Conservation (phyloP, 192 early-diverging fungal genomes). For the Linnemannia elongata region DNA sequence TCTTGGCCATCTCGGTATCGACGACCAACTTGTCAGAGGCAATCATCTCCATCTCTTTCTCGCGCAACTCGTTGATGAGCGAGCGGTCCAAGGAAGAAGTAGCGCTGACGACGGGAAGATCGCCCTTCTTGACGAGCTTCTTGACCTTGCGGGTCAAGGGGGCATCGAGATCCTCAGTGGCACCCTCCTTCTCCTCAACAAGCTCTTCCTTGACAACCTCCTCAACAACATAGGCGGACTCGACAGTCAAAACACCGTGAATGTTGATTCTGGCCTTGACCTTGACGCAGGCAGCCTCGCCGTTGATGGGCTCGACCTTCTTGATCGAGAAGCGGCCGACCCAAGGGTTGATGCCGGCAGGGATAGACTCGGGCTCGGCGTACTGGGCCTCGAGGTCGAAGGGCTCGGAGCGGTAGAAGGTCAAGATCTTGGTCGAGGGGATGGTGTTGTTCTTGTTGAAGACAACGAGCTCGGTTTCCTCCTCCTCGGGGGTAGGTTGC, state of each 20-base stretch:
- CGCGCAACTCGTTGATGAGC: conserved; percentile 74
- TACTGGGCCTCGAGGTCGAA: conserved; percentile 91
- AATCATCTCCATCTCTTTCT: conserved; percentile 90
- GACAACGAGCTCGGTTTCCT: conserved; percentile 87
- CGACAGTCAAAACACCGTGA: conserved; percentile 86
- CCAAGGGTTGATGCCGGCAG: conserved; percentile 82
- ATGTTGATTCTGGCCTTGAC: conserved; percentile 93
- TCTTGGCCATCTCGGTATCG: conserved; percentile 95
- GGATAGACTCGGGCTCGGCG: conserved; percentile 76
- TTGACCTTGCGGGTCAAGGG: conserved; percentile 87
- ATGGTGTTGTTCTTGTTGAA: conserved; percentile 91
- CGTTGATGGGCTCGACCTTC: conserved; percentile 81
- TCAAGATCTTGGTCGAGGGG: conserved; percentile 93
- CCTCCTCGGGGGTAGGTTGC: conserved; percentile 83
- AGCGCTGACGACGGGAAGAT: conserved; percentile 79
- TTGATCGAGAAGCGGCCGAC: conserved; percentile 92
- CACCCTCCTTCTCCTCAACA: conserved; percentile 58
- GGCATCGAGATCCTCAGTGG: conserved; percentile 41
- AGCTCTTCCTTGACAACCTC: conserved; percentile 90
- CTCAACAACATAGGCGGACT: conserved; percentile 90
- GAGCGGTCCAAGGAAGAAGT: conserved; percentile 71
- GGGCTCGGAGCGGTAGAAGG: conserved; percentile 90
- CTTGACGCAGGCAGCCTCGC: conserved; percentile 86
- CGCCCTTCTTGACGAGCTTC: conserved; percentile 91
- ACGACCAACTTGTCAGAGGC: conserved; percentile 89